Evolutionary conservation across 805 yeast species (phyloP).

Genomic region (Candida peoriensis): DNA sequence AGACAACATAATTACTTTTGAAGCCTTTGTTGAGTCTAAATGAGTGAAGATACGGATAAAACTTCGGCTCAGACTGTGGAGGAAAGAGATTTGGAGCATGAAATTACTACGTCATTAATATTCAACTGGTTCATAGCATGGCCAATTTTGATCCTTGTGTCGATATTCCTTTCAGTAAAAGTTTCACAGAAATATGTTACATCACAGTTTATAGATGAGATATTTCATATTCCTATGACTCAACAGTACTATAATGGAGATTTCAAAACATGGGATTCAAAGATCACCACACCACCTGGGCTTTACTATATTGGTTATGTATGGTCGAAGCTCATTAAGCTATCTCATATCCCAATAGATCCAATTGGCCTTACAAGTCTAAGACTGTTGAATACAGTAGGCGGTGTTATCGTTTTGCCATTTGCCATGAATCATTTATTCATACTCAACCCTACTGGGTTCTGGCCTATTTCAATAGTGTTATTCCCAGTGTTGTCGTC

Average conservation of each 20-base stretch:
- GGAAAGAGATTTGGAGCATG: conserved; percentile 21
- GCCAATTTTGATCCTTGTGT: conserved; percentile 25
- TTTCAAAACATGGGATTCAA: conserved; percentile 73
- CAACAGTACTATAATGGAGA: conserved; percentile 56
- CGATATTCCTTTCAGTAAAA: conserved; percentile 22
- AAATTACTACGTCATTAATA: conserved; percentile 22
- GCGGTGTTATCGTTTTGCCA: conserved; percentile 55
- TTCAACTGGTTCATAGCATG: conserved; percentile 29
- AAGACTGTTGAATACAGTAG: conserved; percentile 59
- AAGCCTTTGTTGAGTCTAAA: too few species aligned
- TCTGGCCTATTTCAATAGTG: conserved; percentile 38
- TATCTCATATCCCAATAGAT: conserved; percentile 22
- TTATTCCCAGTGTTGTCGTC: conserved; percentile 69
- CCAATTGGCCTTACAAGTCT: conserved; percentile 35
- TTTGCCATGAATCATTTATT: conserved; percentile 34
- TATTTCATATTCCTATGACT: conserved; percentile 82
- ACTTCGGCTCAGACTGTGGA: background rate
- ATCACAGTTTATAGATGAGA: conserved; percentile 57
- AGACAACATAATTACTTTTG: too few species aligned
- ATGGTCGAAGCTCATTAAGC: conserved; percentile 24
- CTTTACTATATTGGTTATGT: conserved; percentile 50
- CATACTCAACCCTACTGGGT: conserved; percentile 36
- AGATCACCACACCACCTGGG: conserved; percentile 97
- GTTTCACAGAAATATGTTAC: conserved; percentile 27
- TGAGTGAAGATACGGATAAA: too few species aligned